Conservation (phyloP, 176 grass and related monocot genomes). For the Carex parvula region DNA sequence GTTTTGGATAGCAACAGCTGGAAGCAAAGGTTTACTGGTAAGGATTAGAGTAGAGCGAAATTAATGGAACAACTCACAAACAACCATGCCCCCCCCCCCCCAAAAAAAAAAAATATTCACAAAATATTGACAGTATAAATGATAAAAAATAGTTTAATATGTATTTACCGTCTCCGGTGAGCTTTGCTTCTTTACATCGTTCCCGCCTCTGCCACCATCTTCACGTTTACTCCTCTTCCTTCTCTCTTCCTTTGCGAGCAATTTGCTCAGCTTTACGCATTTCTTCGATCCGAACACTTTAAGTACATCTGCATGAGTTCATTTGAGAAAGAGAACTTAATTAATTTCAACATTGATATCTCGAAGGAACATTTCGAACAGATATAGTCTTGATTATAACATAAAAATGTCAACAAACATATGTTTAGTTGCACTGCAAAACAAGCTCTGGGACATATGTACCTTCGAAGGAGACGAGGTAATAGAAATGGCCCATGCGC, state of each 20-base stretch:
- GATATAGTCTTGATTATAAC: background rate
- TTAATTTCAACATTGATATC: background rate
- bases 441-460: background rate
- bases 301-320: constrained; percentile 59
- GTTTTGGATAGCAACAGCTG: background rate
- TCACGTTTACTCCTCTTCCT: constrained; percentile 23
- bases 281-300: constrained; percentile 77
- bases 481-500: constrained; percentile 72
- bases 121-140: background rate
- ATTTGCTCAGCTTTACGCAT: constrained; percentile 68
- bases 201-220: constrained; percentile 32
- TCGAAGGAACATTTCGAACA: background rate
- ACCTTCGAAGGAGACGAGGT: constrained; percentile 99
- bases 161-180: constrained; percentile 4
- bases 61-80: constrained; percentile 15
- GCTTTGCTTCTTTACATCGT: background rate
- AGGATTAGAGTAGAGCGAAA: background rate
- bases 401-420: background rate
- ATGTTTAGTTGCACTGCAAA: background rate
- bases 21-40: background rate
- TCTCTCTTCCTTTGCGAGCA: constrained; percentile 37
- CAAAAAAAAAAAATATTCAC: background rate
- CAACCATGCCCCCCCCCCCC: background rate
- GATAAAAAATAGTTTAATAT: background rate
- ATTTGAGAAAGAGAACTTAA: background rate